These are phyloP conservation scores for Hydrangea macrophylla DNA, from an alignment of 148 eudicot genomes.

Conservation along the genomic window DNA sequence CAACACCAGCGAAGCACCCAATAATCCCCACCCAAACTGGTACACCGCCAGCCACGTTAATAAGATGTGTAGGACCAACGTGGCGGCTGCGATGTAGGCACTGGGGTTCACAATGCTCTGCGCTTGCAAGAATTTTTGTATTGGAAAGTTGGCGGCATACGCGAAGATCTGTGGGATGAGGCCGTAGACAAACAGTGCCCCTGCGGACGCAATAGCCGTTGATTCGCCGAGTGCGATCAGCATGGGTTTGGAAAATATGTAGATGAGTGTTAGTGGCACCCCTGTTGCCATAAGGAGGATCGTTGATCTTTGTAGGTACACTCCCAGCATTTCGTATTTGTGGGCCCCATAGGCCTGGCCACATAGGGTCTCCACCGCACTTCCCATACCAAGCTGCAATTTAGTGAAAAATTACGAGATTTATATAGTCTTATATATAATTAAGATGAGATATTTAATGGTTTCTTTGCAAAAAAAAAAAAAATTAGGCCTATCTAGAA, in stretches of 20 bases:
- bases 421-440: not conserved
- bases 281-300: conserved; percentile 38
- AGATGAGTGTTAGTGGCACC: conserved; percentile 30
- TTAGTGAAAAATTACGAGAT: not conserved
- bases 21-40: conserved; percentile 34
- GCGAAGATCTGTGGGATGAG: conserved; percentile 59
- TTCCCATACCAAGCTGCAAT: conserved; percentile 59
- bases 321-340: conserved; percentile 45
- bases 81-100: conserved; percentile 39
- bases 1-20: conserved; percentile 43
- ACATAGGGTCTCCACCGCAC: conserved; percentile 62
- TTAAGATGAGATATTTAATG: not conserved
- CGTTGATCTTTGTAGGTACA: conserved; percentile 47
- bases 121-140: conserved; percentile 51
- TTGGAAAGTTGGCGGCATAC: conserved; percentile 47
- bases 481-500: no score
- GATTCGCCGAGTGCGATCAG: conserved; percentile 42
- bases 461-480: not conserved
- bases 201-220: conserved; percentile 36
- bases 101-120: conserved; percentile 49
- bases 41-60: conserved; percentile 37
- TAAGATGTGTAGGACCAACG: conserved; percentile 23
- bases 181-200: conserved; percentile 37
- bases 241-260: conserved; percentile 39
- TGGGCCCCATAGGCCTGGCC: conserved; percentile 62